Conservation (phyloP, 495 filamentous ascomycete genomes). For the Physcia stellaris region DNA sequence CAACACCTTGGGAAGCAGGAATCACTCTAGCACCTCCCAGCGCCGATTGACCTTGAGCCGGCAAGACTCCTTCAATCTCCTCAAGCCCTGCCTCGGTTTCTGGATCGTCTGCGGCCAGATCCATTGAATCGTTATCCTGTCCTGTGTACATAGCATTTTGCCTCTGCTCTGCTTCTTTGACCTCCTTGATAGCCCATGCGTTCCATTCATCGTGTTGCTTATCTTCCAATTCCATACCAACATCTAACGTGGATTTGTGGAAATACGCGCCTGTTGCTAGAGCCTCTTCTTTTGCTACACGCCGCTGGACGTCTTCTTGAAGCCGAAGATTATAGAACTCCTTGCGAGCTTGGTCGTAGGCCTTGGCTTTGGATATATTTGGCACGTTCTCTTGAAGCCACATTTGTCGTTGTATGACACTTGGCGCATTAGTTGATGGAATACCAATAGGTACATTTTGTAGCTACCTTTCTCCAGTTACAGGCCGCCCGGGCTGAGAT, state of each 20-base stretch:
- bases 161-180: slow-evolving; percentile 28
- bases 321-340: slow-evolving; percentile 84
- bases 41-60: slow-evolving; percentile 9
- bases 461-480: slow-evolving; percentile 47
- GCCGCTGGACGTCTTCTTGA: slow-evolving; percentile 65
- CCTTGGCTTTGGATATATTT: slow-evolving; percentile 42
- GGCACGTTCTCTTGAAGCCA: slow-evolving; percentile 60
- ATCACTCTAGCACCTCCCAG: slow-evolving; percentile 9
- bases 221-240: slow-evolving; percentile 76
- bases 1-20: neutral
- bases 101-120: slow-evolving; percentile 1
- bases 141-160: slow-evolving; percentile 32
- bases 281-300: slow-evolving; percentile 83
- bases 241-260: slow-evolving; percentile 54
- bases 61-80: slow-evolving; percentile 9
- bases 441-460: neutral
- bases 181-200: slow-evolving; percentile 52
- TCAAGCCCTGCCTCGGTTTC: slow-evolving; percentile 9
- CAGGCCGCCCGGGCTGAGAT: slow-evolving; percentile 57
- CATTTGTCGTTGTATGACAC: slow-evolving; percentile 85
- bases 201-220: slow-evolving; percentile 67
- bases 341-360: slow-evolving; percentile 79
- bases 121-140: slow-evolving; percentile 18
- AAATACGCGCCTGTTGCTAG: slow-evolving; percentile 74
- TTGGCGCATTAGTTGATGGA: slow-evolving; percentile 19